phyloP scores from a whole-genome alignment of 306 rosid genomes.

The Myrica gale region DNA sequence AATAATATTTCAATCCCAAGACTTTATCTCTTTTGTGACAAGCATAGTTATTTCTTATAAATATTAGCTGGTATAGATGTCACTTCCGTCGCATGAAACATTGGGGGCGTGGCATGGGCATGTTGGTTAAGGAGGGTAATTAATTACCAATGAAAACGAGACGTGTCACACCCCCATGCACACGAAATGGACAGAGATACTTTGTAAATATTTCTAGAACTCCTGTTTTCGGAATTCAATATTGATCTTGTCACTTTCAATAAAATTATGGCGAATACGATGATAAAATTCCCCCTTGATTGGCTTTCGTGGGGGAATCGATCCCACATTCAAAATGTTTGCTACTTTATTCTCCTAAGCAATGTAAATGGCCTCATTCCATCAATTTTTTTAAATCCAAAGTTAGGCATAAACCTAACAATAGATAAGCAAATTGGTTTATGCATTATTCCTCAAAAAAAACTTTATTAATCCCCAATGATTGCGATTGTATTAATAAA shows the following conservation, averaged over 20 bases:
- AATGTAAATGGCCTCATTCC: slow-evolving; percentile 31
- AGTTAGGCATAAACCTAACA: slow-evolving; percentile 46
- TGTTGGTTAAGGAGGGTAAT: too few relatives aligned
- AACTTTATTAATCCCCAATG: slow-evolving; percentile 27
- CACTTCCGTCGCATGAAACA: too few relatives aligned
- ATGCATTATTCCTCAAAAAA: slow-evolving; percentile 22
- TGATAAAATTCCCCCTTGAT: slow-evolving; percentile 15
- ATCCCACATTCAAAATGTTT: slow-evolving; percentile 60
- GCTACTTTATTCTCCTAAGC: slow-evolving; percentile 50
- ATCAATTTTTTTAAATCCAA: slow-evolving; percentile 36
- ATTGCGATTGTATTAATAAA: slow-evolving; percentile 27
- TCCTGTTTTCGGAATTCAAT: slow-evolving; percentile 4
- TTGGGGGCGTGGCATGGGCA: too few relatives aligned
- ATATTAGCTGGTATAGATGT: too few relatives aligned
- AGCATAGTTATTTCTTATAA: too few relatives aligned
- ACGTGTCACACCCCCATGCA: too few relatives aligned
- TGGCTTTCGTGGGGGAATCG: slow-evolving; percentile 36
- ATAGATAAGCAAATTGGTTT: slow-evolving; percentile 35
- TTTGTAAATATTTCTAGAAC: neutral
- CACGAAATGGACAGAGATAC: too few relatives aligned
- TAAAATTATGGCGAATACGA: slow-evolving; percentile 19
- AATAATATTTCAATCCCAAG: too few relatives aligned
- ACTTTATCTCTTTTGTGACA: too few relatives aligned
- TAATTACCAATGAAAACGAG: too few relatives aligned
- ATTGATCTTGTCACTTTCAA: slow-evolving; percentile 8